These are phyloP conservation scores for Aspergillus fischeri DNA, from an alignment of 2,329 filamentous ascomycete species.

Conservation along the genomic window DNA sequence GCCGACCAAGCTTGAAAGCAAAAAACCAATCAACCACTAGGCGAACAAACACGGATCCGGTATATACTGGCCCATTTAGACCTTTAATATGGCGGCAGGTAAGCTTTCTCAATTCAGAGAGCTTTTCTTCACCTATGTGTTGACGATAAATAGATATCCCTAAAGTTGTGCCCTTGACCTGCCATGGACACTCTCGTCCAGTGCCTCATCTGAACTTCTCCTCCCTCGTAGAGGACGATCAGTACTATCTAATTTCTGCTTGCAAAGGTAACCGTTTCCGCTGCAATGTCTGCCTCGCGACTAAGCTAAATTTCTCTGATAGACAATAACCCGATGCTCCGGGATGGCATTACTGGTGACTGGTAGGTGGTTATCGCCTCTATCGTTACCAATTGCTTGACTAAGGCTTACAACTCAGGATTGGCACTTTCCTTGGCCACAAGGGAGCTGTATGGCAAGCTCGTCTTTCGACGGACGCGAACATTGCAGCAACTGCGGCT, in stretches of 20 bases:
- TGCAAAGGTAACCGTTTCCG: conserved; percentile 64
- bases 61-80: background rate
- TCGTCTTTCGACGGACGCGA: conserved; percentile 80
- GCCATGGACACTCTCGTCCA: conserved; percentile 88
- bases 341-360: conserved; percentile 91
- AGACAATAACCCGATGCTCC: conserved; percentile 98
- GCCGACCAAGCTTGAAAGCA: conserved; percentile 13
- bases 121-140: background rate
- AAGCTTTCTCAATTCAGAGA: background rate
- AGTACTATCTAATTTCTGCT: conserved; percentile 89
- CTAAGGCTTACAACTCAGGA: conserved; percentile 48
- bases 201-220: conserved; percentile 92
- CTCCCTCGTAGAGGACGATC: conserved; percentile 71
- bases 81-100: conserved; percentile 23
- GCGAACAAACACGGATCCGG: background rate
- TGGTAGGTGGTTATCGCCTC: conserved; percentile 55
- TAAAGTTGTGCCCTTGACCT: conserved; percentile 79
- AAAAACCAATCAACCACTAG: background rate
- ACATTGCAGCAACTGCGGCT: conserved; percentile 84
- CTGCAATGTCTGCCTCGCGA: background rate
- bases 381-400: background rate
- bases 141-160: conserved; percentile 34
- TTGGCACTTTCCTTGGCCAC: conserved; percentile 95
- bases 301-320: conserved; percentile 7
- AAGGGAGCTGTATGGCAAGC: conserved; percentile 98